Conservation (phyloP, 352 stramenopile genomes). For the Hyaloperonospora brassicae region DNA sequence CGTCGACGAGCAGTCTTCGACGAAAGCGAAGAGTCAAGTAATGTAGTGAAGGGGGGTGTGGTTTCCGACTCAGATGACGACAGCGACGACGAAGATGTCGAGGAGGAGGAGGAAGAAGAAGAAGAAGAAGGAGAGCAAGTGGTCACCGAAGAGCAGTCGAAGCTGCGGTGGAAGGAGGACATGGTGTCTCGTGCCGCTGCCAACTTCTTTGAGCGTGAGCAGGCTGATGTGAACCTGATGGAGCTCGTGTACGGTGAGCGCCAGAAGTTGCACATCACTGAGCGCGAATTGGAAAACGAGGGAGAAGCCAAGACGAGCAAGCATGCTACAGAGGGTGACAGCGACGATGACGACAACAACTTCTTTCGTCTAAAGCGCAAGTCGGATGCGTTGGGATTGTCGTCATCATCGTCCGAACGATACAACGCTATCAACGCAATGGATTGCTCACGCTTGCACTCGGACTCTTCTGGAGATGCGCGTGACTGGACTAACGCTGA, state of each 20-base stretch:
- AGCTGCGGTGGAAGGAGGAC: slow-evolving; percentile 83
- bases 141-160: slow-evolving; percentile 45
- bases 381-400: slow-evolving; percentile 24
- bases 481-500: slow-evolving; percentile 73
- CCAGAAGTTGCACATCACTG: slow-evolving; percentile 75
- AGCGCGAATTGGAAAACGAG: slow-evolving; percentile 59
- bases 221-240: slow-evolving; percentile 83
- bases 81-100: slow-evolving; percentile 34
- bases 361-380: slow-evolving; percentile 78
- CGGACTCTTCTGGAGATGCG: slow-evolving; percentile 49
- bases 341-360: slow-evolving; percentile 58
- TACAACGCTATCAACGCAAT: slow-evolving; percentile 68
- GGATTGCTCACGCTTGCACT: slow-evolving; percentile 77
- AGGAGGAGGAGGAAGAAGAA: slow-evolving; percentile 31
- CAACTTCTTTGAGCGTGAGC: slow-evolving; percentile 81
- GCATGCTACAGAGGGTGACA: slow-evolving; percentile 12
- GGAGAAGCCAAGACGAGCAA: slow-evolving; percentile 36
- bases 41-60: slow-evolving; percentile 13
- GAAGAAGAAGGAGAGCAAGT: slow-evolving; percentile 47
- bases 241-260: slow-evolving; percentile 86
- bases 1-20: slow-evolving; percentile 77
- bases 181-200: slow-evolving; percentile 75
- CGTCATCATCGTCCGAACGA: slow-evolving; percentile 31
- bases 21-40: slow-evolving; percentile 29
- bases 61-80: slow-evolving; percentile 34